phyloP scores from a whole-genome alignment of 208 protist genomes.

The Leishmania aethiopica region DNA sequence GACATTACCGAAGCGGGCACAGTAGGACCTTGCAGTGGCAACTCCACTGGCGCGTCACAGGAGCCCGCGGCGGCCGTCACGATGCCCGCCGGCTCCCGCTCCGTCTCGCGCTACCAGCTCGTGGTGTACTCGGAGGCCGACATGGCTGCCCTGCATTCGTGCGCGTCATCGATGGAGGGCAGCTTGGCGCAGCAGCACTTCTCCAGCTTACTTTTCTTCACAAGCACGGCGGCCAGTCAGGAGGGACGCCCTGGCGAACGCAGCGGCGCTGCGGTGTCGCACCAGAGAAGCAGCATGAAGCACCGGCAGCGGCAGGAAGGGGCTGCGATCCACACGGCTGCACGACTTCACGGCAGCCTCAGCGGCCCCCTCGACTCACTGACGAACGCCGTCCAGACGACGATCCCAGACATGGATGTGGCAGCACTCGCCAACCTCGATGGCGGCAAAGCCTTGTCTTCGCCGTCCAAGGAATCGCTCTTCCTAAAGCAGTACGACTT shows the following conservation, averaged over 20 bases:
- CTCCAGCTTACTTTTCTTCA: conserved; percentile 13
- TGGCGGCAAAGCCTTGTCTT: background rate
- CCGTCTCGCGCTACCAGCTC: conserved; percentile 53
- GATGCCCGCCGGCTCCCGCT: conserved; percentile 14
- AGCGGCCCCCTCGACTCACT: background rate
- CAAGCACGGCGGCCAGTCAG: background rate
- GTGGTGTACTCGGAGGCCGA: conserved; percentile 45
- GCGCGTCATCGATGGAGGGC: conserved; percentile 19
- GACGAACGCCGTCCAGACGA: conserved; percentile 10
- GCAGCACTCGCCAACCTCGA: conserved; percentile 9
- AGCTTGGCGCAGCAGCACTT: conserved; percentile 18
- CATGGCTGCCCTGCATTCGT: conserved; percentile 10
- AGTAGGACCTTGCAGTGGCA: background rate
- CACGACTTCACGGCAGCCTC: conserved; percentile 7
- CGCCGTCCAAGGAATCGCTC: conserved; percentile 11
- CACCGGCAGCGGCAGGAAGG: background rate
- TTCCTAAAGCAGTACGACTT: conserved; percentile 33
- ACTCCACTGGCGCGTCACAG: background rate
- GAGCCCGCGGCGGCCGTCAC: background rate
- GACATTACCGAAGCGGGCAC: background rate
- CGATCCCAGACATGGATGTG: conserved; percentile 54
- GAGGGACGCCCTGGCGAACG: conserved; percentile 5
- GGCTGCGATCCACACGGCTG: background rate
- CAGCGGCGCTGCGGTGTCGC: background rate
- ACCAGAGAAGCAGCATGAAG: background rate